Base-by-base conservation (phyloP, 2,329 filamentous ascomycete genomes). In the Lachnellula suecica region DNA sequence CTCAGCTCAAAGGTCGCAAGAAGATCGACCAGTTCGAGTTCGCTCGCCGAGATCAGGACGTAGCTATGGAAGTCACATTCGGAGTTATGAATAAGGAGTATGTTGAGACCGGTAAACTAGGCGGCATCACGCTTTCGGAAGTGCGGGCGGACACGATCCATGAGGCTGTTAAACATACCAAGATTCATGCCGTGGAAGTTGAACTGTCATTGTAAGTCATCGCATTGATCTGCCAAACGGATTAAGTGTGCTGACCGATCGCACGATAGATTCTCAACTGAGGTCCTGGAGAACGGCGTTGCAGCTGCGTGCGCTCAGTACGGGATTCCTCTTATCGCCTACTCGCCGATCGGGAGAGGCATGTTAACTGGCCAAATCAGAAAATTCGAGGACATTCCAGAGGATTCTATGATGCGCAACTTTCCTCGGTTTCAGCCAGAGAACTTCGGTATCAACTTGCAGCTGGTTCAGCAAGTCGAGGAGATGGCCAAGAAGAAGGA, bases 281-380 rank as follows among this genome's bases (percentile, higher is more conserved):
- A 70, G 38, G 63, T 70, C 35, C 59, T 68, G 13, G 46, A 56
- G 3, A 70, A 70, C 35, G 64, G 72, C 4, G 64, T 75, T 17
- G 66, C 67, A 4, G 61, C 65, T 7, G 74, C 79, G 0, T 86
- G 83, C 61, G 75, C 72, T 1, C 77, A 92, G 65, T 49, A 56
- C 15, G 72, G 75, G 43, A 89, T 92, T 53, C 82, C 85, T 0
- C 72, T 91, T 38, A 68, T 88, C 10, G 85, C 84, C 6, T 54
- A 63, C 69, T 85, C 83, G 27, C 88, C 88, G 1, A 73, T 91
- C 0, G 84, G 87, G 4, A 72, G 79, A 13, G 81, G 81, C 0
- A 78, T 84, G 71, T 65, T 84, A 51, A 77, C 78, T 0, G 79
- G 79, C 1, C 65, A 75, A 56, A 70, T 80, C 61, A 75, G 74